Evolutionary conservation across 148 eudicot species (phyloP), one percentile per base, ranked within the genome.

Genomic region (Silene uniflora): DNA sequence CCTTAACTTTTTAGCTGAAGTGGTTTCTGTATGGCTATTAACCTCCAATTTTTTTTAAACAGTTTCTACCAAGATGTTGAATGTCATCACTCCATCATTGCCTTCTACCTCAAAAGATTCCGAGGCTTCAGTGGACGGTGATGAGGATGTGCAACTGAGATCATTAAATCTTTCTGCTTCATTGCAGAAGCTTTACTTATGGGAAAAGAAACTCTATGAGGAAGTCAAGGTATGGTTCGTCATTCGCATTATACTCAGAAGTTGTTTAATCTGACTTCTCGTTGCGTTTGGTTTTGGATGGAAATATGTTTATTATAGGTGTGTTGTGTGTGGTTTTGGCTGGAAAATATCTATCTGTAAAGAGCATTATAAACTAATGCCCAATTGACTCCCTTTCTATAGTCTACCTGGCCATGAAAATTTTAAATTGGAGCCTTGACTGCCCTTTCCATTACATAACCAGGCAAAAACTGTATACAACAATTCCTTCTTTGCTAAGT

Each of bases 121-220:
- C 0, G 87, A 79, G 78, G 83, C 75, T 24, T 69, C 87, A 44
- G 60, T 83, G 76, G 91, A 83, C 13, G 62, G 67, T 70, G 91
- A 89, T 79, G 90, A 83, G 77, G 89, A 79, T 67, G 61, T 84
- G 83, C 85, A 78, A 67, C 79, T 86, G 82, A 81, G 84, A 78
- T 87, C 92, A 39, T 66, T 77, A 58, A 86, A 79, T 75, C 94
- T 95, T 79, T 92, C 99, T 70, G 91, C 98, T 65, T 90, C 94
- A 18, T 80, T 95, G 75, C 97, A 92, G 52, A 91, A 95, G 83
- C 88, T 95, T 29, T 87, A 85, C 78, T 88, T 95, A 35, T 95
- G 99, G 99, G 99, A 95, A 83, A 95, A 95, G 86, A 95, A 95
- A 83, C 86, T 95, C 62, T 88, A 80, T 65, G 94, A 95, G 71